phyloP scores from a whole-genome alignment of 495 filamentous ascomycete genomes.

The Articulospora tetracladia region DNA sequence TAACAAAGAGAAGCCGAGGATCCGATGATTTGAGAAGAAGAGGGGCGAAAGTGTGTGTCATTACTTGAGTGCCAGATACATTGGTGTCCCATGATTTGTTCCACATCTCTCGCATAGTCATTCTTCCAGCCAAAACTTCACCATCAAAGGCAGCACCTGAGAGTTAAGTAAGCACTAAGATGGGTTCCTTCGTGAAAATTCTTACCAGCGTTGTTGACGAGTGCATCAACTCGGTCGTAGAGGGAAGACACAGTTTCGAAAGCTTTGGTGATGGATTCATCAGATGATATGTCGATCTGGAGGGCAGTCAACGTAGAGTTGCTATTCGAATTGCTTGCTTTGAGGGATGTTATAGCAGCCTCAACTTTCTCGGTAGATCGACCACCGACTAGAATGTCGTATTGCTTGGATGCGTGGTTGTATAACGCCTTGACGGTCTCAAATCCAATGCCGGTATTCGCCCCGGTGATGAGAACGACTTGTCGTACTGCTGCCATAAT shows the following conservation, averaged over 20 bases:
- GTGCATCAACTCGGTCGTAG: conserved; percentile 43
- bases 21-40: conserved; percentile 40
- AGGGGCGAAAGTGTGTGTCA: conserved; percentile 41
- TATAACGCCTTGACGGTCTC: conserved; percentile 43
- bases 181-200: conserved; percentile 25
- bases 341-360: conserved; percentile 28
- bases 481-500: conserved; percentile 25
- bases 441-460: conserved; percentile 48
- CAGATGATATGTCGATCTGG: conserved; percentile 46
- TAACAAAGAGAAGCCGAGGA: conserved; percentile 47
- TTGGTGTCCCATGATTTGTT: conserved; percentile 56
- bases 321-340: background rate
- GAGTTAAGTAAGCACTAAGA: background rate
- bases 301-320: conserved; percentile 29
- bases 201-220: conserved; percentile 59
- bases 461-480: conserved; percentile 34
- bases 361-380: conserved; percentile 41
- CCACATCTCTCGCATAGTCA: conserved; percentile 28
- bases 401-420: conserved; percentile 32
- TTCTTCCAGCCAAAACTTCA: conserved; percentile 4
- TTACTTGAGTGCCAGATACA: conserved; percentile 44
- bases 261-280: conserved; percentile 37
- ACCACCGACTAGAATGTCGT: conserved; percentile 45
- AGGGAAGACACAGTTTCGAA: conserved; percentile 28
- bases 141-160: conserved; percentile 10